Conservation (phyloP, 2,329 filamentous ascomycete genomes). For the Aspergillus sp. region DNA sequence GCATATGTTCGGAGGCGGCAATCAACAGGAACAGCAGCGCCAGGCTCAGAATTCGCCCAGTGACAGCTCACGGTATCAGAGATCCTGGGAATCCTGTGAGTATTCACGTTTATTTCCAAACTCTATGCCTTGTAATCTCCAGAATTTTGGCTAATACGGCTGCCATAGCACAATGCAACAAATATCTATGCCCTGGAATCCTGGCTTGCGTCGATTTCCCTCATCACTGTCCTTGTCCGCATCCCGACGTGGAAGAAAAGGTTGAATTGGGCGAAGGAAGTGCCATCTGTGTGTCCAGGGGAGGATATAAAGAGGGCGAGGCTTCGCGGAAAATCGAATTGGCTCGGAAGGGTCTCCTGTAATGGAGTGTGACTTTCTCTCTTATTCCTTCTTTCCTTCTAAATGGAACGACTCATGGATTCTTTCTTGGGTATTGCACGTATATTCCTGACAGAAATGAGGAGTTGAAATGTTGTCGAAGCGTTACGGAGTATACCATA, state of each 20-base stretch:
- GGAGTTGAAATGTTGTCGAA: too few relatives aligned
- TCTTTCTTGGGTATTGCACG: too few relatives aligned
- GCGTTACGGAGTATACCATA: too few relatives aligned
- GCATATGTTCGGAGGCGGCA: conserved; percentile 79
- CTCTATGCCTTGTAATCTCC: not conserved
- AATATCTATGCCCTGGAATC: conserved; percentile 92
- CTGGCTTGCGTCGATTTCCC: conserved; percentile 94
- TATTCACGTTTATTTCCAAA: not conserved
- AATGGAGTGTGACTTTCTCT: conserved; percentile 10
- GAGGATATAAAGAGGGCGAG: conserved; percentile 44
- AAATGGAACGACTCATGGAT: too few relatives aligned
- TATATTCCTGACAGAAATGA: too few relatives aligned
- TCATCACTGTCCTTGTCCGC: conserved; percentile 93
- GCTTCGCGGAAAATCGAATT: conserved; percentile 45
- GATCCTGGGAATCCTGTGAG: conserved; percentile 64
- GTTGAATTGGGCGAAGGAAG: conserved; percentile 54
- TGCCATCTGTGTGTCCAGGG: conserved; percentile 44
- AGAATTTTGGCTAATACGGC: conserved; percentile 18
- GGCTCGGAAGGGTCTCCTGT: conserved; percentile 46
- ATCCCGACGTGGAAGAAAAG: conserved; percentile 71
- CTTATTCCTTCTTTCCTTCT: too few relatives aligned
- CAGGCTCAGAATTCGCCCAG: conserved; percentile 73
- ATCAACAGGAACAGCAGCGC: conserved; percentile 52
- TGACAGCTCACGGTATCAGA: conserved; percentile 75
- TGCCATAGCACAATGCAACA: conserved; percentile 70